These are phyloP conservation scores for Macrocybe gigantea DNA, from an alignment of 768 basidiomycete species.

Conservation along the genomic window DNA sequence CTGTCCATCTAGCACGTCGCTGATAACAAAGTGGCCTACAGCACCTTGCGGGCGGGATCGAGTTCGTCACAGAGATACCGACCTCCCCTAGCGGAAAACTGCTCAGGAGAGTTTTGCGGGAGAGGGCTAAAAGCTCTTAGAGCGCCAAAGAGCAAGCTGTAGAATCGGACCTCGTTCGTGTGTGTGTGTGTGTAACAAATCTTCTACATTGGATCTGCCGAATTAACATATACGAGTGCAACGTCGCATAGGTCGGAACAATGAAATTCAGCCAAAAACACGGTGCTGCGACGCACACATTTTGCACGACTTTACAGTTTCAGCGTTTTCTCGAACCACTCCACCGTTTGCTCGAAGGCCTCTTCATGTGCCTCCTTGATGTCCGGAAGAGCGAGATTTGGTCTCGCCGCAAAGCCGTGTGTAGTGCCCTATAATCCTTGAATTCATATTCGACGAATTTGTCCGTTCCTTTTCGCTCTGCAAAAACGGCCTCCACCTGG, in stretches of 20 bases:
- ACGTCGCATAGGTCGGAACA: no score
- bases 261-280: no score
- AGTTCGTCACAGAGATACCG: slow-evolving; percentile 48
- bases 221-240: no score
- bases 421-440: slow-evolving; percentile 15
- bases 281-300: no score
- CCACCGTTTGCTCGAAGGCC: slow-evolving; percentile 19
- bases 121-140: slow-evolving; percentile 32
- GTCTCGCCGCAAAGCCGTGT: slow-evolving; percentile 20
- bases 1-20: slow-evolving; percentile 39
- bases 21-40: slow-evolving; percentile 49
- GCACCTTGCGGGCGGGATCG: slow-evolving; percentile 51
- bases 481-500: slow-evolving; percentile 15
- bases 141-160: no score
- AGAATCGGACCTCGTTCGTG: no score
- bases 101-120: slow-evolving; percentile 41
- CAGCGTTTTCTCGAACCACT: slow-evolving; percentile 15
- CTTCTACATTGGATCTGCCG: no score
- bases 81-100: slow-evolving; percentile 62
- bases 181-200: no score
- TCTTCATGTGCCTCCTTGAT: slow-evolving; percentile 18
- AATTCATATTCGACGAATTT: slow-evolving; percentile 17
- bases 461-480: slow-evolving; percentile 13
- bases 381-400: slow-evolving; percentile 16
- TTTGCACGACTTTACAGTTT: slow-evolving; percentile 1